phyloP scores from a whole-genome alignment of 2,329 filamentous ascomycete species.

The Metarhizium robertsii region DNA sequence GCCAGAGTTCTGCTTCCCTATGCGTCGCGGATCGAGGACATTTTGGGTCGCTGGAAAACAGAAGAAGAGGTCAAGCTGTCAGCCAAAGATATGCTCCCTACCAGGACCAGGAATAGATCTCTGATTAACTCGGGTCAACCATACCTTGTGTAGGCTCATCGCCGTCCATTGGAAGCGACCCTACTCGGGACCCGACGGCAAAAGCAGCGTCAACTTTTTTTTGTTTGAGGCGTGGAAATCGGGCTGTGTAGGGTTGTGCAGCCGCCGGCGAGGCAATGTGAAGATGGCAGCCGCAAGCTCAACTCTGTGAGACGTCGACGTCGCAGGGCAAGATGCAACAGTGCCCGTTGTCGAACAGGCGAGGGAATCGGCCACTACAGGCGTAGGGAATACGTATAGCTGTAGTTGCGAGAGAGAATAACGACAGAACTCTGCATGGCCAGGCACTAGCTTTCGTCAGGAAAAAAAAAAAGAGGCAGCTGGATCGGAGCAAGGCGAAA shows the following conservation, averaged over 20 bases:
- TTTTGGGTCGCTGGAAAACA: slow-evolving; percentile 12
- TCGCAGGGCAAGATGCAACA: neutral
- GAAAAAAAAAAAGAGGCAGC: neutral
- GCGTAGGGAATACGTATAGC: neutral
- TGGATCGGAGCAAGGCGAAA: neutral
- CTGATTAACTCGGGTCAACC: neutral
- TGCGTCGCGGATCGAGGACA: slow-evolving; percentile 68
- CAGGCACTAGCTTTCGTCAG: neutral
- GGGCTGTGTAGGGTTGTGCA: neutral
- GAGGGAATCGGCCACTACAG: neutral
- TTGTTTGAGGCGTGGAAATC: neutral
- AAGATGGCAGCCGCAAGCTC: neutral
- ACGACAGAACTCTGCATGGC: neutral
- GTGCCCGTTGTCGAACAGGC: neutral
- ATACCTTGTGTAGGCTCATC: slow-evolving; percentile 35
- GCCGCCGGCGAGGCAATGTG: neutral
- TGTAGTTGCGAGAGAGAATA: neutral
- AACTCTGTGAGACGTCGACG: neutral
- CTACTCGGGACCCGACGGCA: slow-evolving; percentile 3
- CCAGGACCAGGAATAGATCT: too few species aligned
- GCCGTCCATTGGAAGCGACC: slow-evolving; percentile 32
- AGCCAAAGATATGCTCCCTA: neutral
- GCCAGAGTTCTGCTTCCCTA: slow-evolving; percentile 73
- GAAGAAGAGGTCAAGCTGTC: neutral
- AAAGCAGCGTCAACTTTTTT: neutral